Evolutionary conservation across 257 asterid species (phyloP).

Genomic region (Schizonepeta tenuifolia): DNA sequence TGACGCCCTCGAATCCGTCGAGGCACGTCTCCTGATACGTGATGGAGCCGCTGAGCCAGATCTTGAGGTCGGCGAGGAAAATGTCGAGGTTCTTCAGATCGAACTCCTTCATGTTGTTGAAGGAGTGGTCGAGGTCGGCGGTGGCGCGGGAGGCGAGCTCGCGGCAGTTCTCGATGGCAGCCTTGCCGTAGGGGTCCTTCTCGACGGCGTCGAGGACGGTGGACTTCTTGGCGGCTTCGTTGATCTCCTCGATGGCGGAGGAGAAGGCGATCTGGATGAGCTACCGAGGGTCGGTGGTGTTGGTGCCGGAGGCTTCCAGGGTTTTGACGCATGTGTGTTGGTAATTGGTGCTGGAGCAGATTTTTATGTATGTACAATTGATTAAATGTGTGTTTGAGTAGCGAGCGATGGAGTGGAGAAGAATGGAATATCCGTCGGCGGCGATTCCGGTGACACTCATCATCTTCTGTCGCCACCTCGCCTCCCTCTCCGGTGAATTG

Average conservation of each 20-base stretch:
- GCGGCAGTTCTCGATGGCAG: constrained; percentile 58
- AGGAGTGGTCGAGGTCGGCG: constrained; percentile 52
- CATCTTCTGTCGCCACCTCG: too few species aligned
- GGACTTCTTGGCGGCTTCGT: constrained; percentile 53
- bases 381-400: too few species aligned
- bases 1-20: constrained; percentile 61
- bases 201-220: constrained; percentile 38
- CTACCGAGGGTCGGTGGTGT: constrained; percentile 62
- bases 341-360: constrained; percentile 71
- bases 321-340: constrained; percentile 57
- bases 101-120: constrained; percentile 43
- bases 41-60: constrained; percentile 82
- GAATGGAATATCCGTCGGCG: too few species aligned
- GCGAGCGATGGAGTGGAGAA: too few species aligned
- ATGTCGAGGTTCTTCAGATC: constrained; percentile 46
- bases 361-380: too few species aligned
- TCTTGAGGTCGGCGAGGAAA: constrained; percentile 52
- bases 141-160: constrained; percentile 58
- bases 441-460: too few species aligned
- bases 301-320: constrained; percentile 41
- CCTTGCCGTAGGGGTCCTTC: constrained; percentile 49
- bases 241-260: constrained; percentile 43
- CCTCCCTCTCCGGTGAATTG: too few species aligned
- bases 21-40: constrained; percentile 84
- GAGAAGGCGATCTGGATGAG: constrained; percentile 62